Percentiles rank a stretch among this genome's conserved stretches.
Conservation (phyloP, 805 yeast species). For the Grigorovia yakushimaensis region DNA sequence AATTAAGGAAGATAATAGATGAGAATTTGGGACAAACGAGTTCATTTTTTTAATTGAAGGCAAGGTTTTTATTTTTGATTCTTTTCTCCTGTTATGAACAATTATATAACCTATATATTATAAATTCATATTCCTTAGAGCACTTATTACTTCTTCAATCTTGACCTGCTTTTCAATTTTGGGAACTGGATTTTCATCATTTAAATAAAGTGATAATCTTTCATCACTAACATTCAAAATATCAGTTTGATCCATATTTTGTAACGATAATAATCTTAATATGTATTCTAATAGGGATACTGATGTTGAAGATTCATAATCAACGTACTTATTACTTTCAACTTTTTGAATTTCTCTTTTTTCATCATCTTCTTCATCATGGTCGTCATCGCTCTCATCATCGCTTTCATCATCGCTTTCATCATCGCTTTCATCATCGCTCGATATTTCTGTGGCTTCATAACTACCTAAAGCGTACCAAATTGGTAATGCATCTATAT, state of each 20-base stretch:
- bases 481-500: slow-evolving; percentile 17
- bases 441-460: slow-evolving; percentile 16
- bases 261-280: slow-evolving; percentile 48
- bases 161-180: slow-evolving; percentile 3
- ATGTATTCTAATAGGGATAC: slow-evolving; percentile 57
- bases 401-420: slow-evolving; percentile 16
- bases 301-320: slow-evolving; percentile 23
- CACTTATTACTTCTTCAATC: slow-evolving; percentile 4
- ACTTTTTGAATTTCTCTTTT: slow-evolving; percentile 4
- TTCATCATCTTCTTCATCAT: slow-evolving; percentile 24
- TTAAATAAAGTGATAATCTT: slow-evolving; percentile 47
- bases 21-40: not conserved
- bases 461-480: slow-evolving; percentile 47
- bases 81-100: not conserved
- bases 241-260: slow-evolving; percentile 46
- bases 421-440: slow-evolving; percentile 20
- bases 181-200: slow-evolving; percentile 38
- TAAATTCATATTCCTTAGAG: slow-evolving; percentile 3
- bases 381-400: slow-evolving; percentile 15
- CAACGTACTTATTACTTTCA: too few relatives aligned
- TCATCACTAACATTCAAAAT: slow-evolving; percentile 56
- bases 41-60: not conserved
- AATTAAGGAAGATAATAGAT: not conserved
- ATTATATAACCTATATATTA: not conserved
- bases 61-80: not conserved